phyloP scores from a whole-genome alignment of 441 rosid genomes.

The Gossypium davidsonii region DNA sequence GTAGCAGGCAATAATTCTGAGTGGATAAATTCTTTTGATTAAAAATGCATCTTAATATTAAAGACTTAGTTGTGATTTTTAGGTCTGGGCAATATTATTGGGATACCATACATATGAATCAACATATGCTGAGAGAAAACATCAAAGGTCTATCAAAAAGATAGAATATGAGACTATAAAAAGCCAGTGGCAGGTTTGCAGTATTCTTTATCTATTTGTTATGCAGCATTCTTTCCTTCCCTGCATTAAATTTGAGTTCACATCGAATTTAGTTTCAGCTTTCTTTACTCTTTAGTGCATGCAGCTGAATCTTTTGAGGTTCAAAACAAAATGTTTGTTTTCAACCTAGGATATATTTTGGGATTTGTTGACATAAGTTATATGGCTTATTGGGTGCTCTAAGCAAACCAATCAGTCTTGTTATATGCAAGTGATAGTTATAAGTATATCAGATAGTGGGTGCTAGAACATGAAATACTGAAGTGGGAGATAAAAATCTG shows the following conservation, averaged over 20 bases:
- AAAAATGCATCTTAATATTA: conserved; percentile 18
- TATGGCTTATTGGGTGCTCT: not conserved
- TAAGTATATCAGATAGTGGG: not conserved
- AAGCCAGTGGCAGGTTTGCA: conserved; percentile 83
- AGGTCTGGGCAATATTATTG: conserved; percentile 89
- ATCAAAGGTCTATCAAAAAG: conserved; percentile 47
- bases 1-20: conserved; percentile 5
- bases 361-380: not conserved
- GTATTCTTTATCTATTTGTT: not conserved
- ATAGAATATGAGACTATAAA: conserved; percentile 69
- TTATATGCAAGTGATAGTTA: not conserved
- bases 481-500: not conserved
- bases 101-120: conserved; percentile 77
- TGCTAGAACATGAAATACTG: not conserved
- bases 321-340: not conserved
- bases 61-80: conserved; percentile 18
- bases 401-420: not conserved
- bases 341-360: not conserved
- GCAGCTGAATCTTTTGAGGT: not conserved
- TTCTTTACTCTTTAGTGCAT: not conserved
- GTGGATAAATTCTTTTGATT: conserved; percentile 10
- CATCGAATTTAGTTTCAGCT: not conserved
- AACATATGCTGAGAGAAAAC: conserved; percentile 82
- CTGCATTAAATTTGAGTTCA: not conserved
- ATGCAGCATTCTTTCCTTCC: not conserved